Base-by-base conservation (phyloP, 768 basidiomycete species). In the Hebeloma cylindrosporum region DNA sequence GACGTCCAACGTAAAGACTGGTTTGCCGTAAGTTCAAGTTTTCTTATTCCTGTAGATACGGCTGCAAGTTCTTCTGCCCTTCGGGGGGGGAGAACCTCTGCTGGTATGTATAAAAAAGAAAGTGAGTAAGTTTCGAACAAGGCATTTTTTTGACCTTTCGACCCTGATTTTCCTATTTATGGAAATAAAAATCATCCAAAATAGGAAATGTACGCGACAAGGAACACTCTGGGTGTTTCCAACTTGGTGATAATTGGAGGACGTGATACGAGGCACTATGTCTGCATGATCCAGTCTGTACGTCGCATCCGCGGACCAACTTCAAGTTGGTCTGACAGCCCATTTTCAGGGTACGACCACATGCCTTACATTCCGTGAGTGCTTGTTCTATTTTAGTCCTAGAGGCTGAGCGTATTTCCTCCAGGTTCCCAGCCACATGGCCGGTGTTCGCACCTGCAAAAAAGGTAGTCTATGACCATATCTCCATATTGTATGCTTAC, bases 331-430 rank as follows among this genome's bases (percentile, higher is more conserved):
- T 28, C 23, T 27, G 23, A 14, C 9, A 25, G 13, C 14, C 44
- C 7, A 9, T n/a, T 14, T 16, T 17, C 21, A 78, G 76, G 74
- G 74, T 74, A 66, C 34, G 73, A 75, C 42, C 76, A 82, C 52
- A 68, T 84, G 60, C 79, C 83, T 3, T 80, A 85, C 53, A 50
- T 87, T 14, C 79, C 76, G 78, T 80, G 40, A 49, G 76, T 47
- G 6, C 9, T 29, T 5, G 31, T 13, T 23, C 22, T 31, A 20
- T 16, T 29, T 21, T 27, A 9, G 27, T 21, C 5, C 28, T 27
- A 7, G 11, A 20, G 17, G 17, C 5, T 34, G 5, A 22, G 13
- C 16, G 5, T 7, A 16, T 7, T n/a, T n/a, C n/a, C n/a, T 1
- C 8, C 17, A 65, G 62, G 21, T 67, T 64, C 51, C 66, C 66